Percentiles rank a stretch among this genome's conserved stretches.
Evolutionary conservation across 306 rosid species (phyloP).

Genomic region (Vigna reflexopilosa): DNA sequence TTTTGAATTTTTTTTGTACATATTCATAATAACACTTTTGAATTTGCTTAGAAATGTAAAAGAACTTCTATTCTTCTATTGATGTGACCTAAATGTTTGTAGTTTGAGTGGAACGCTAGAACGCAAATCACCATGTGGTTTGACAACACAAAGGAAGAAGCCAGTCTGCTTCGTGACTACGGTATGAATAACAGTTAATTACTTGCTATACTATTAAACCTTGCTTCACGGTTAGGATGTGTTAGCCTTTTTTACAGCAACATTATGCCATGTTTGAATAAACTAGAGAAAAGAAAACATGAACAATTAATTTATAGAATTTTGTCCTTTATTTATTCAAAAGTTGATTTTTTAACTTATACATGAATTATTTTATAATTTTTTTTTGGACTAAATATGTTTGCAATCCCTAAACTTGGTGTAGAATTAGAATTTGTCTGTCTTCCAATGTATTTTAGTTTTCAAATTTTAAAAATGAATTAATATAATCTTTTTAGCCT

Average conservation of each 20-base stretch:
- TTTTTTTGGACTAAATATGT: no score
- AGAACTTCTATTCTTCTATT: conserved; percentile 15
- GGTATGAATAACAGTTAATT: conserved; percentile 54
- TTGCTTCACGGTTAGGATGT: neutral
- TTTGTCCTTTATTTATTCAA: neutral
- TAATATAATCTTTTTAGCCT: no score
- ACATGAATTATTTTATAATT: neutral
- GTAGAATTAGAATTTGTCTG: no score
- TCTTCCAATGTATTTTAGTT: no score
- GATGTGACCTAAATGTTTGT: conserved; percentile 44
- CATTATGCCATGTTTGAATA: no score
- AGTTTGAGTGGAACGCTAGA: conserved; percentile 96
- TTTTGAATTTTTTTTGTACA: no score
- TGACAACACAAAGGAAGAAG: conserved; percentile 79
- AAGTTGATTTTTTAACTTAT: neutral
- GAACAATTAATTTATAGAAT: neutral
- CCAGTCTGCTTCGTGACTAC: conserved; percentile 88
- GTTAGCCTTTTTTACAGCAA: neutral
- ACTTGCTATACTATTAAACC: conserved; percentile 13
- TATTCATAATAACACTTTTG: no score
- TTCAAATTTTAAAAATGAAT: no score
- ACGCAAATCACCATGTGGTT: conserved; percentile 97
- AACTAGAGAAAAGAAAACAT: no score
- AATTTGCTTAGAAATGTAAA: no score
- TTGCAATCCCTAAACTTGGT: no score